Conservation (phyloP, 371 early-diverging fungal species). For the Rhizomucor miehei region DNA sequence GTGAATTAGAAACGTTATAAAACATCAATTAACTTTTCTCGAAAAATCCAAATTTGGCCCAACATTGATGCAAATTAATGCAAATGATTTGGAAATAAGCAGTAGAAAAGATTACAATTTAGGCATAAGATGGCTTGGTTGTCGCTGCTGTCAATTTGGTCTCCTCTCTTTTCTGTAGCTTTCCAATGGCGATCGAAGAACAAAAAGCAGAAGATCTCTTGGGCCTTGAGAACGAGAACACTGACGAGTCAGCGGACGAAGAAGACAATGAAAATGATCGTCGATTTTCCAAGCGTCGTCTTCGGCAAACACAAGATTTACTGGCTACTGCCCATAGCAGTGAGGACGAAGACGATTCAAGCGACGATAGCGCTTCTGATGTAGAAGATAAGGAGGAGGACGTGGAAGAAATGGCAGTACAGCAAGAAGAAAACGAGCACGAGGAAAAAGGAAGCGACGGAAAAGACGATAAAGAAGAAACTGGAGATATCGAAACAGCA, state of each 20-base stretch:
- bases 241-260: neutral
- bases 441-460: neutral
- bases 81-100: too few species aligned
- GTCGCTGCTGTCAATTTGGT: too few species aligned
- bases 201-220: neutral
- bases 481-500: neutral
- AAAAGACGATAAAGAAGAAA: neutral
- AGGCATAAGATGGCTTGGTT: too few species aligned
- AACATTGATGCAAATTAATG: too few species aligned
- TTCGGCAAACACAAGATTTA: neutral
- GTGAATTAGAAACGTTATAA: too few species aligned
- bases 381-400: too few species aligned
- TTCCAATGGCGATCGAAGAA: neutral
- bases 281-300: neutral
- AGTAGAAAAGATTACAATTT: too few species aligned
- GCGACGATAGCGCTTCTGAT: neutral
- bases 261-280: neutral
- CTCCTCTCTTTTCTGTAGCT: neutral
- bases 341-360: neutral
- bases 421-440: neutral
- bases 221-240: neutral
- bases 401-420: too few species aligned
- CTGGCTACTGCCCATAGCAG: neutral
- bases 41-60: too few species aligned
- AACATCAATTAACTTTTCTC: too few species aligned